A percentile compares a stretch with the other conserved stretches of the same genome.
Conservation (phyloP, 1,139 yeast species). For the Candida sojae region DNA sequence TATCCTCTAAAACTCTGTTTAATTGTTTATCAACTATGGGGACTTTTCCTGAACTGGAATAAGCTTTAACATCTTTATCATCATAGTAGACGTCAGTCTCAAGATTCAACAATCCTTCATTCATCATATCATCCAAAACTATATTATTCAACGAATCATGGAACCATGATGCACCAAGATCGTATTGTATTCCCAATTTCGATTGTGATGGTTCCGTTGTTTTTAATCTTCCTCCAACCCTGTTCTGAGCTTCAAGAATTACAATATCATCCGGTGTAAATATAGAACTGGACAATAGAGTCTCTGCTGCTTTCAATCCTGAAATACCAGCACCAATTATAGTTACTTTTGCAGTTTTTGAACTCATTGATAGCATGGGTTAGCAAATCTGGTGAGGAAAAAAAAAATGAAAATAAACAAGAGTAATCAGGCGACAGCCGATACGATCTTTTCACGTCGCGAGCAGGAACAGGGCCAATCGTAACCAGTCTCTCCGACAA, state of each 20-base stretch:
- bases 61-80: constrained; percentile 47
- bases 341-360: constrained; percentile 12
- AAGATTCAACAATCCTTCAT: constrained; percentile 26
- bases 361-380: neutral
- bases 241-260: constrained; percentile 51
- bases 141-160: constrained; percentile 73
- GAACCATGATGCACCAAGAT: constrained; percentile 89
- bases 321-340: constrained; percentile 84
- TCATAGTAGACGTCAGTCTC: constrained; percentile 47
- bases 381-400: neutral
- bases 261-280: constrained; percentile 32
- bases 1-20: constrained; percentile 51
- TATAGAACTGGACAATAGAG: constrained; percentile 43
- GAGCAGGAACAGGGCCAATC: too few relatives aligned
- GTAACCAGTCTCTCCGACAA: too few relatives aligned
- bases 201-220: constrained; percentile 33
- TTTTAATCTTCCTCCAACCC: constrained; percentile 49
- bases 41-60: constrained; percentile 39
- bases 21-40: constrained; percentile 29
- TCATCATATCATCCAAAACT: constrained; percentile 38
- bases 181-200: constrained; percentile 48
- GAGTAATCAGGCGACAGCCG: neutral
- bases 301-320: constrained; percentile 77
- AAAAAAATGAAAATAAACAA: neutral
- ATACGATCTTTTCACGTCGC: too few relatives aligned